Evolutionary conservation across 768 basidiomycete species (phyloP), one percentile per base, ranked within the genome.

Genomic region (Lactifluus hygrophoroides): DNA sequence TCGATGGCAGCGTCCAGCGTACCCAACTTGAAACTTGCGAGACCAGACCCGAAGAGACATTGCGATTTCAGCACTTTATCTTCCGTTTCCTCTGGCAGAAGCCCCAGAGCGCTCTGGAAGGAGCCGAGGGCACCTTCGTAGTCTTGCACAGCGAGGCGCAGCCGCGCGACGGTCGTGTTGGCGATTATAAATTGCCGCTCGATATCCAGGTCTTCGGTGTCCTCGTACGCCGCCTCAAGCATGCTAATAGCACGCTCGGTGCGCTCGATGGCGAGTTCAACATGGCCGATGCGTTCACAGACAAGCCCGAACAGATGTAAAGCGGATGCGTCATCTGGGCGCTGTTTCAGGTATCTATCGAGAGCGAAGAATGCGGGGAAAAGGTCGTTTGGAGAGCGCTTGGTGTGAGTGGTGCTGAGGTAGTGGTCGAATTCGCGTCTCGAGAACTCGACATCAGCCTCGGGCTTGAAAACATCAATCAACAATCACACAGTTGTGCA

Each of bases 201-300:
- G 11, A 91, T 81, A 23, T 76, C 73, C 1, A 84, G 71, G 53
- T 91, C 86, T 70, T 99, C 96, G 14, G 80, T 81, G 53, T 87
- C 83, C 69, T 99, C 96, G 72, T 96, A 99, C 27, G 80, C 78
- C 1, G 82, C 78, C 70, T 98, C 95, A n/a, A 98, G 74, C 10
- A 93, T 75, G 3, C 70, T 58, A 14, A 91, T 89, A 0, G 88
- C 84, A 28, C 77, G 77, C 34, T 75, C 70, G 40, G 94, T 75
- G 34, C 83, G 73, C 25, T 75, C 71, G 16, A 77, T 72, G 6
- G 84, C 89, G 28, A 83, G 75, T 16, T 83, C 80, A 28, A 78
- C 66, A 38, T 90, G 86, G 13, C 85, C 88, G 5, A 98, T 73
- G 52, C 84, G 79, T 68, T 99, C 96, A 68, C 87, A 91, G 21